Percentiles rank a stretch among this genome's conserved stretches.
phyloP scores from a whole-genome alignment of 2,329 filamentous ascomycete genomes.

The Talaromyces albobiverticillius region DNA sequence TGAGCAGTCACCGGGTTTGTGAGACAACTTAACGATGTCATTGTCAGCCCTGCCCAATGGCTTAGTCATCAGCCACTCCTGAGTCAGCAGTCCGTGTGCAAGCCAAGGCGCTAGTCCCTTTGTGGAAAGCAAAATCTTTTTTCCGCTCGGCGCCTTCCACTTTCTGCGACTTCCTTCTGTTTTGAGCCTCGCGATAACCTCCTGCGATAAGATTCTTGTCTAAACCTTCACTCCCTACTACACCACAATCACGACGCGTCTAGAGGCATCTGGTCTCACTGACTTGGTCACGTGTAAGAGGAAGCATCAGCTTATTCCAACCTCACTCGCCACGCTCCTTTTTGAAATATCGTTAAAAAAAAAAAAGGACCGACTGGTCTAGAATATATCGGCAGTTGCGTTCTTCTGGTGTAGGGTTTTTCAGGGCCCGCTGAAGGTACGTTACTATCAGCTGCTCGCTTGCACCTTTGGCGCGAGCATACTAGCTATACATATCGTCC shows the following conservation, averaged over 20 bases:
- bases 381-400: not conserved
- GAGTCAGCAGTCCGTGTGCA: too few relatives aligned
- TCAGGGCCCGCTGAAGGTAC: slow-evolving; percentile 40
- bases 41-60: too few relatives aligned
- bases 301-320: too few relatives aligned
- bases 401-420: slow-evolving; percentile 1
- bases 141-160: not conserved
- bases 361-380: not conserved
- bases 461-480: slow-evolving; percentile 13
- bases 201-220: not conserved
- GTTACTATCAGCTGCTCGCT: slow-evolving; percentile 30
- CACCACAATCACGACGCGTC: not conserved
- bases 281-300: too few relatives aligned
- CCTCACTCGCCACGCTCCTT: not conserved
- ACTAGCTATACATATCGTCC: slow-evolving; percentile 22
- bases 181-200: not conserved
- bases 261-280: too few relatives aligned
- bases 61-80: not conserved
- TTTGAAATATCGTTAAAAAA: not conserved
- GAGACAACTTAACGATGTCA: too few relatives aligned
- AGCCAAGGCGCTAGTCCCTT: not conserved
- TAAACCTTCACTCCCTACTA: not conserved
- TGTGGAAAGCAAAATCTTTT: slow-evolving; percentile 8
- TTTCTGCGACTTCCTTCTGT: slow-evolving; percentile 1
- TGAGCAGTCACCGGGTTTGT: too few relatives aligned